Evolutionary conservation across 805 yeast genomes (phyloP).

Genomic region (Ogataea henricii): DNA sequence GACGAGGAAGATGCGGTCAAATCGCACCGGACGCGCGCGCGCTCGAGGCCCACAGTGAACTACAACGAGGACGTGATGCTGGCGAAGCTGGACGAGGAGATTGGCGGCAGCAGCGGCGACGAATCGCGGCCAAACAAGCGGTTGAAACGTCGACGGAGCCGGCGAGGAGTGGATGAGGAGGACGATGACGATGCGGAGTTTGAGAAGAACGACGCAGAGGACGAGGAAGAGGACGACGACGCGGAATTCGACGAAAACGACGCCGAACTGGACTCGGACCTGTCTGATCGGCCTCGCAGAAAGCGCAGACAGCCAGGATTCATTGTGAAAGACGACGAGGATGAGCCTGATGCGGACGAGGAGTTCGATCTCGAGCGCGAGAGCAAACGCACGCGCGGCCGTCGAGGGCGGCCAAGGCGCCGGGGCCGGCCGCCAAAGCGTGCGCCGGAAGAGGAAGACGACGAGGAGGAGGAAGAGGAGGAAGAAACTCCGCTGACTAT

Average conservation of each 20-base stretch:
- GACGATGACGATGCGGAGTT: slow-evolving; percentile 27
- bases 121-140: slow-evolving; percentile 24
- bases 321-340: slow-evolving; percentile 31
- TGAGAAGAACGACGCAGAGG: slow-evolving; percentile 11
- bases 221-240: slow-evolving; percentile 25
- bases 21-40: slow-evolving; percentile 33
- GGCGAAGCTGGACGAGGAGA: slow-evolving; percentile 28
- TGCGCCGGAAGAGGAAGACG: slow-evolving; percentile 12
- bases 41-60: slow-evolving; percentile 27
- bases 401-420: slow-evolving; percentile 9
- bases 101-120: slow-evolving; percentile 20
- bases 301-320: slow-evolving; percentile 24
- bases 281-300: slow-evolving; percentile 23
- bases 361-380: slow-evolving; percentile 18
- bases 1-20: slow-evolving; percentile 26
- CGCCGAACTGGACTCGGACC: slow-evolving; percentile 19
- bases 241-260: slow-evolving; percentile 26
- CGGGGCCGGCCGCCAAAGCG: slow-evolving; percentile 10
- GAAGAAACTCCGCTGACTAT: slow-evolving; percentile 40
- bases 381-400: slow-evolving; percentile 9
- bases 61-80: slow-evolving; percentile 36
- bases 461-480: slow-evolving; percentile 11
- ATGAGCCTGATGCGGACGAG: slow-evolving; percentile 23
- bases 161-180: slow-evolving; percentile 20
- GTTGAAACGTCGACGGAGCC: slow-evolving; percentile 15